Percentiles rank a stretch among this genome's conserved stretches.
phyloP scores from a whole-genome alignment of 371 early-diverging fungal genomes.

The Mortierella sp. region DNA sequence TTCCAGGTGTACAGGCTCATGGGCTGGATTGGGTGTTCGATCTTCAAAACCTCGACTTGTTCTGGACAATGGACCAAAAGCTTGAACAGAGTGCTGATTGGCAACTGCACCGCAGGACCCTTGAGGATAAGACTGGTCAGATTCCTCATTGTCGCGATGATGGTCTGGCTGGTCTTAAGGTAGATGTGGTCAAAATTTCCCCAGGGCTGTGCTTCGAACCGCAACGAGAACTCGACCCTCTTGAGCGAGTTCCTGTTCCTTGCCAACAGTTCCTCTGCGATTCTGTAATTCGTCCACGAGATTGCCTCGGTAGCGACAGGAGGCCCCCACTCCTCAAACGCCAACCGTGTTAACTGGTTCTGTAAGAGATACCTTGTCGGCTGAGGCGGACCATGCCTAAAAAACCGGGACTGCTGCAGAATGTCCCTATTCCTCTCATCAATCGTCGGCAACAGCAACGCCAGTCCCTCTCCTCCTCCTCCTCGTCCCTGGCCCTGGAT shows the following conservation, averaged over 20 bases:
- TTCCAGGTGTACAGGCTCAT: neutral
- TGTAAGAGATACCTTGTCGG: neutral
- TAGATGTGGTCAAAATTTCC: neutral
- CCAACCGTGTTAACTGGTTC: neutral
- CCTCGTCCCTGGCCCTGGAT: neutral
- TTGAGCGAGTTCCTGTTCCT: neutral
- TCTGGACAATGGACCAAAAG: neutral
- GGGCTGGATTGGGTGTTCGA: neutral
- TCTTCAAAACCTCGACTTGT: neutral
- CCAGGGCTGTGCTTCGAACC: neutral
- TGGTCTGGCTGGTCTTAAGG: neutral
- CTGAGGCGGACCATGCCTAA: neutral
- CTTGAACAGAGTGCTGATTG: neutral
- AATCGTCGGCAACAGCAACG: neutral
- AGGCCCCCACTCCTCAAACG: neutral
- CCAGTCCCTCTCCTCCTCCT: neutral
- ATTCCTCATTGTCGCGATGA: neutral
- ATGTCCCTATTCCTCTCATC: neutral
- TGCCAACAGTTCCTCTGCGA: neutral
- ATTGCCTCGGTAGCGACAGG: neutral
- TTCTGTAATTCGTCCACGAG: neutral
- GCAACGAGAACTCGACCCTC: neutral
- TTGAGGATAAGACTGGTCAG: neutral
- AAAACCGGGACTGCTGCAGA: neutral
- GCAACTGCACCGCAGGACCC: neutral